Percentiles rank a stretch among this genome's conserved stretches.
Conservation (phyloP, 2,329 filamentous ascomycete genomes). For the Hymenoscyphus salicellus region DNA sequence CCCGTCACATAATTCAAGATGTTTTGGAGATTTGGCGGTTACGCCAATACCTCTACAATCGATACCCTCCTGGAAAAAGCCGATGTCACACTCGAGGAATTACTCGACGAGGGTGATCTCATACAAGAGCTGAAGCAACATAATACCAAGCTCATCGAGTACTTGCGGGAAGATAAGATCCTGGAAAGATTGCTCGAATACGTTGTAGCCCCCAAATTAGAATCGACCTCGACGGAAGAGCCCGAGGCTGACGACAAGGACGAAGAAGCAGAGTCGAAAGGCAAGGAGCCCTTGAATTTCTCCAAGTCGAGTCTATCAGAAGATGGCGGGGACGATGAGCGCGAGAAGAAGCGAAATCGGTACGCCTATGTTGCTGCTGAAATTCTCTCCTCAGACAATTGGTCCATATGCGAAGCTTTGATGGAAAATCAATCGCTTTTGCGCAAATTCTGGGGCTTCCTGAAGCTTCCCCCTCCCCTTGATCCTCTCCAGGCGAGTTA, state of each 20-base stretch:
- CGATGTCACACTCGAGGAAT: slow-evolving; percentile 90
- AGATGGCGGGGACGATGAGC: slow-evolving; percentile 62
- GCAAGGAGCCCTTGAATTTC: slow-evolving; percentile 45
- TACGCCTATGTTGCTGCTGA: slow-evolving; percentile 94
- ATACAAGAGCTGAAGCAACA: slow-evolving; percentile 98
- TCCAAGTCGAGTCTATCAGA: slow-evolving; percentile 49
- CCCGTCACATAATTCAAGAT: slow-evolving; percentile 58
- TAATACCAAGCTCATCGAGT: slow-evolving; percentile 96
- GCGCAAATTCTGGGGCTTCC: slow-evolving; percentile 84
- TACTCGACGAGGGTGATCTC: slow-evolving; percentile 92
- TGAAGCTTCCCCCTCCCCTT: slow-evolving; percentile 78
- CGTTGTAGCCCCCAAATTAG: slow-evolving; percentile 76
- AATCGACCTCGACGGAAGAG: slow-evolving; percentile 51
- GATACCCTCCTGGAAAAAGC: slow-evolving; percentile 95
- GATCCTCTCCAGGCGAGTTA: slow-evolving; percentile 94
- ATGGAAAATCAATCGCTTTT: slow-evolving; percentile 79
- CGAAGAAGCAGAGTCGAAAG: slow-evolving; percentile 48
- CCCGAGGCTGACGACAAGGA: slow-evolving; percentile 51
- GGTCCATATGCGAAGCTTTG: slow-evolving; percentile 91
- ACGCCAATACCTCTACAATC: slow-evolving; percentile 94
- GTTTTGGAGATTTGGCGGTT: slow-evolving; percentile 99
- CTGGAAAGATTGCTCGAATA: slow-evolving; percentile 85
- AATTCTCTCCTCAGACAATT: slow-evolving; percentile 90
- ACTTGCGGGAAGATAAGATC: slow-evolving; percentile 81
- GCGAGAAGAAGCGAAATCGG: slow-evolving; percentile 86